Conservation (phyloP, 345 rosid species). For the Alliaria petiolata region DNA sequence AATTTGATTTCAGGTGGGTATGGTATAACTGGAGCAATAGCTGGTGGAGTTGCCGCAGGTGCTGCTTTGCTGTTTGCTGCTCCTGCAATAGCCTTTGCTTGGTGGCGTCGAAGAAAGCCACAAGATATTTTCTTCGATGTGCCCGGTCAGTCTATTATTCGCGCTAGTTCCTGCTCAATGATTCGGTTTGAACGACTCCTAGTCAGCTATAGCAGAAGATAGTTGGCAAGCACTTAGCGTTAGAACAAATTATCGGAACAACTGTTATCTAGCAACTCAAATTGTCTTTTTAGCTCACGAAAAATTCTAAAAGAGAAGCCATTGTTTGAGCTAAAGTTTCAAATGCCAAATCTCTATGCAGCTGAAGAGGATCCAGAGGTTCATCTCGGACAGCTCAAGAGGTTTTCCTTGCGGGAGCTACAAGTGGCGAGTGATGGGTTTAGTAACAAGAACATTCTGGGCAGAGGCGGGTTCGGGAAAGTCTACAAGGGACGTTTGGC, state of each 20-base stretch:
- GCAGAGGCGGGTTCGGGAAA: constrained; percentile 98
- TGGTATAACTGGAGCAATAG: constrained; percentile 89
- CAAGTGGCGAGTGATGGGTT: constrained; percentile 95
- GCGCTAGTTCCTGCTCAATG: background rate
- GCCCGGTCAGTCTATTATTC: constrained; percentile 56
- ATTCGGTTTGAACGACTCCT: background rate
- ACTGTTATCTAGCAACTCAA: background rate
- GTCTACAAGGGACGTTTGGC: constrained; percentile 94
- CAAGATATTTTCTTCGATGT: constrained; percentile 91
- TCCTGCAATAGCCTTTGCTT: constrained; percentile 96
- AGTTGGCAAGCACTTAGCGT: background rate
- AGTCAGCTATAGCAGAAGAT: background rate
- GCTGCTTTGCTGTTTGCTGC: constrained; percentile 97
- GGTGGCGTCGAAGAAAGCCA: constrained; percentile 95
- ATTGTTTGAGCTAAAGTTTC: background rate
- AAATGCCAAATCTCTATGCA: constrained; percentile 32
- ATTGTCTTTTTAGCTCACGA: background rate
- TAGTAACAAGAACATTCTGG: constrained; percentile 87
- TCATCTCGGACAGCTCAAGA: constrained; percentile 94
- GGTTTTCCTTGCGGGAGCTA: constrained; percentile 88
- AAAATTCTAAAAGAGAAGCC: background rate
- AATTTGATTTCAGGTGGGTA: constrained; percentile 58
- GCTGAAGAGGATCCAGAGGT: constrained; percentile 99
- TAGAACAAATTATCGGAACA: background rate
- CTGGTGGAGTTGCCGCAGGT: constrained; percentile 99